Percentiles rank a stretch among this genome's conserved stretches.
phyloP scores from a whole-genome alignment of 2,329 filamentous ascomycete species.

The Penicillium sp. region DNA sequence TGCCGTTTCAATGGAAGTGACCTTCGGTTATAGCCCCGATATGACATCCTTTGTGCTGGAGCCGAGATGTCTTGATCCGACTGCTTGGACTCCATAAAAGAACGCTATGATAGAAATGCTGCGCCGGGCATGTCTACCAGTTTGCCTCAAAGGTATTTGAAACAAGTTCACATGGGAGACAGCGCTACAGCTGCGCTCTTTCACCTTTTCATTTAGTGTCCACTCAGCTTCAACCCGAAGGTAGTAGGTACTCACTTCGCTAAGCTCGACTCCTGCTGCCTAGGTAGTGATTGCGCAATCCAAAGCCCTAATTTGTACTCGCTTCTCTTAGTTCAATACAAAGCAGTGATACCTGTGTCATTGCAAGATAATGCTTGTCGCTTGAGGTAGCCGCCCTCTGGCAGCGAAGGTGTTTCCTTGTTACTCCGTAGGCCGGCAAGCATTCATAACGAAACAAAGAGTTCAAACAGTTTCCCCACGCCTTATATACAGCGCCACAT shows the following conservation, averaged over 20 bases:
- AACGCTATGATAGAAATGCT: background rate
- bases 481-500: no score
- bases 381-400: no score
- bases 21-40: no score
- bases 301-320: background rate
- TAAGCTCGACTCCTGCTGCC: background rate
- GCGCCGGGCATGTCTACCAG: background rate
- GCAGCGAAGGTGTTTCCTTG: no score
- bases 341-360: no score
- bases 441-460: no score
- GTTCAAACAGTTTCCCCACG: no score
- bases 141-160: background rate
- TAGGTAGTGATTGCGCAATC: background rate
- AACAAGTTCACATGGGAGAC: background rate
- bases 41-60: background rate
- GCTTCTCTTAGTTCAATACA: background rate
- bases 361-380: no score
- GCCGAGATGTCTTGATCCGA: background rate
- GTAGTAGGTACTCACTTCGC: conserved; percentile 1
- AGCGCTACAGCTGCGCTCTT: background rate
- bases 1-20: background rate
- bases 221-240: background rate
- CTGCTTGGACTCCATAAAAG: background rate
- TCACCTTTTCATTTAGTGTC: background rate
- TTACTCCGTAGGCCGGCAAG: no score